Evolutionary conservation across 495 filamentous ascomycete species (phyloP), one percentile per base, ranked within the genome.

Genomic region (Daldinia grandis): DNA sequence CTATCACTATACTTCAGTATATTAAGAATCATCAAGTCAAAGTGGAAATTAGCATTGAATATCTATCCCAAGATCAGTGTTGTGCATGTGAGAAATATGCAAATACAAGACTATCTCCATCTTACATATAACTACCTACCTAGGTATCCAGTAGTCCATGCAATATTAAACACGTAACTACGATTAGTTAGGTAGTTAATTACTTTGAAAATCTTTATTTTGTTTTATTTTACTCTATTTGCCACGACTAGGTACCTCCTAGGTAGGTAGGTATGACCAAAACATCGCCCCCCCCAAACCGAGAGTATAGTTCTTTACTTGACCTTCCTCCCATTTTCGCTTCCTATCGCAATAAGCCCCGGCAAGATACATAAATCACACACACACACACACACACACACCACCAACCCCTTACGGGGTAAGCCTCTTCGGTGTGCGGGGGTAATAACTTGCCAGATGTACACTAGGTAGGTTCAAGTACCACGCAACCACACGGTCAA

Each of bases 401-500:
- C 30, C 30, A 42, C 8, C 24, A 8, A 17, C 17, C 10, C 28
- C 82, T 27, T 81, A 94, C 58, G 92, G 92, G 66, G 87, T 81
- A 78, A 95, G 81, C 78, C 93, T 86, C 85, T 91, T 90, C n/a
- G 93, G 93, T 74, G 94, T 94, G 66, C 93, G 83, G 15, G 93
- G 93, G 79, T 94, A 97, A 75, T 90, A 83, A 58, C 89, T 89
- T 28, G 90, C 88, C 73, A 95, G 81, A 58, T 94, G 86, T 40
- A 97, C 89, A 77, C 92, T 93, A 2, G 91, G 92, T 81, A 97
- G 68, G 38, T 91, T 90, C 76, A 97, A 81, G 81, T 91, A 97
- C 85, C 92, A 93, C 76, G 93, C 92, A 62, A 97, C 92, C 58
- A 97, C 91, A 58, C 94, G 84, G 83, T 97, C 94, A 73, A 97